phyloP scores from a whole-genome alignment of 2,329 filamentous ascomycete genomes.

The Penicillium sp. region DNA sequence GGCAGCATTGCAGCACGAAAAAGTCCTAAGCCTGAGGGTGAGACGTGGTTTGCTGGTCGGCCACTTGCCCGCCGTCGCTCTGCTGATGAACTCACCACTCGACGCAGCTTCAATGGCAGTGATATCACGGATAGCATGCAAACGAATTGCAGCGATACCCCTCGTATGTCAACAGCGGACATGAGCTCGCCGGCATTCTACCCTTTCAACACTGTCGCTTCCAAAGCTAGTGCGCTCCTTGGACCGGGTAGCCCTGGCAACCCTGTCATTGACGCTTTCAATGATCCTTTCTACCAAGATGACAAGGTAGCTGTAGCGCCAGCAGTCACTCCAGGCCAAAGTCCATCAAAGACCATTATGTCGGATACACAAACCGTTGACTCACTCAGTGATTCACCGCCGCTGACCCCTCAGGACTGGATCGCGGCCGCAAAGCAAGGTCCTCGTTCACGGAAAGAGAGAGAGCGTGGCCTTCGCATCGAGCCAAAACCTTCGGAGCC shows the following conservation, averaged over 20 bases:
- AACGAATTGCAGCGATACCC: constrained; percentile 33
- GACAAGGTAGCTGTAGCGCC: constrained; percentile 22
- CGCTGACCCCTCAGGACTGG: constrained; percentile 44
- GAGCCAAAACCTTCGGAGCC: constrained; percentile 2
- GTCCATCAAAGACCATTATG: constrained; percentile 17
- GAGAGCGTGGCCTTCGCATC: constrained; percentile 2
- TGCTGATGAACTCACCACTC: constrained; percentile 33
- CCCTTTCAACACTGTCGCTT: constrained; percentile 30
- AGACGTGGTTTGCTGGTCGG: constrained; percentile 23
- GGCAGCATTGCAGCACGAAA: constrained; percentile 35
- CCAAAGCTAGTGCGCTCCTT: constrained; percentile 26
- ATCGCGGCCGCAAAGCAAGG: constrained; percentile 39
- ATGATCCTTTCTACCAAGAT: constrained; percentile 22
- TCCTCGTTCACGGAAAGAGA: constrained; percentile 19
- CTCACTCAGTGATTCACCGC: constrained; percentile 25
- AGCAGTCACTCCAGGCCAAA: constrained; percentile 24
- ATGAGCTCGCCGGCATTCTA: constrained; percentile 32
- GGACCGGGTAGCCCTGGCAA: constrained; percentile 25
- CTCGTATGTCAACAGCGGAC: constrained; percentile 22
- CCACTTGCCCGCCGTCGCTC: constrained; percentile 33
- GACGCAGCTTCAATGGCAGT: constrained; percentile 32
- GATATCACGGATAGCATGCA: constrained; percentile 31
- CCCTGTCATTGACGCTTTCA: constrained; percentile 20
- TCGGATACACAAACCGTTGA: constrained; percentile 11
- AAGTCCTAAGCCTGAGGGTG: constrained; percentile 16